Base-by-base conservation (phyloP, 306 rosid genomes). In the Aeschynomene evenia region DNA sequence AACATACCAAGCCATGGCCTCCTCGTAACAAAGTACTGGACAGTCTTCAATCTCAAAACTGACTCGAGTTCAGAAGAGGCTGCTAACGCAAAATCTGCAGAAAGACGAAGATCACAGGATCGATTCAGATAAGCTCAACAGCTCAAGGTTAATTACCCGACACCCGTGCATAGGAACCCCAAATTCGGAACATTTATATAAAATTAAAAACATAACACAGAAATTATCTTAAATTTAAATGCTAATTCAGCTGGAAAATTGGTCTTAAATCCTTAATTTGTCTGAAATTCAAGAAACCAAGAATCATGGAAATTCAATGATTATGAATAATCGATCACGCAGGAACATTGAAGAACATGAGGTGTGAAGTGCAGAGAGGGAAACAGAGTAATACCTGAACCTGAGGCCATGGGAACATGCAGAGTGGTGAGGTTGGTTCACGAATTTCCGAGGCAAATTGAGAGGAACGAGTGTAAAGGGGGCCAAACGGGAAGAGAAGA, bases 1-100 rank as follows among this genome's bases (percentile, higher is more conserved):
- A 8, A 70, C 76, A 70, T 88, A 93, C 98, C 98, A 71, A 93
- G 97, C 98, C 98, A 93, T 14, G 98, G 98, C 82, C 97, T 88
- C 70, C 93, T 90, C 1, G 87, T 93, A 70, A 88, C 61, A 68
- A 86, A 90, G 85, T 85, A 82, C 31, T 85, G 75, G 77, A 86
- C 96, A 2, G 90, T 76, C 80, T 86, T 90, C 84, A 85, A 63
- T 83, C 84, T 80, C 88, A 93, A 79, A 73, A 78, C 84, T 15
- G 91, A 84, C 71, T 93, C 98, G 34, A 90, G 85, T 72, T 93
- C 96, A 48, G 91, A 84, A 24, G 96, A 83, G 14, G 63, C 83
- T 12, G 76, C 71, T n/a, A 71, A 73, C 23, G 86, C 85, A 77
- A 80, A 85, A 77, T 90, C 97, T 93, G 86, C 80, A 39, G 49